Base-by-base conservation (phyloP, 306 rosid species). In the Neltuma alba region DNA sequence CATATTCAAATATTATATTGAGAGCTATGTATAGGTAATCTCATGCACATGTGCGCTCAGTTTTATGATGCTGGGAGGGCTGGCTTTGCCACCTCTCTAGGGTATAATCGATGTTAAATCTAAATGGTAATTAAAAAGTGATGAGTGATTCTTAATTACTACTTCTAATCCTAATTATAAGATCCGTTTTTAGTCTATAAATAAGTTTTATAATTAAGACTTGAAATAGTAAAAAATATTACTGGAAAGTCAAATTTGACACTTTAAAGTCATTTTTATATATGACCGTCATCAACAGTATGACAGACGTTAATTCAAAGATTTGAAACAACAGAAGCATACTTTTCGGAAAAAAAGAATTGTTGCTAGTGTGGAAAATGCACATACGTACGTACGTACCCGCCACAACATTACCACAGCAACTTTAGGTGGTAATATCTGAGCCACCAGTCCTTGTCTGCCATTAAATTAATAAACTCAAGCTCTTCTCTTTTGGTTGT, bases 361-460 rank as follows among this genome's bases (percentile, higher is more conserved):
- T 25, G 63, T 57, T 54, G 61, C 27, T 21, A 23, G 6, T 54
- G 14, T 25, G 11, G 63, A 25, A 57, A 57, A 57, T 23, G 31
- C 16, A 25, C 25, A 25, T n/a, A n/a, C n/a, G n/a, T n/a, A n/a
- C n/a, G n/a, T 54, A 55, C 63, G 33, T 68, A 21, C 27, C 75
- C 70, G 16, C 65, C 79, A 70, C 76, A 65, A 52, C 23, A 30
- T 27, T 72, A 62, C 62, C n/a, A 30, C 12, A 45, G 76, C 57
- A 30, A 47, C 65, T 67, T 67, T 71, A 70, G 60, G 82, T 79
- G 83, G 80, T 45, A 61, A 61, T 40, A 72, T 76, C 72, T 72
- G 30, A 57, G 75, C 69, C 54, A 55, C 34, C 76, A 11, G 76
- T 79, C 79, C 54, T 45, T 79, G 65, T 74, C 79, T 58, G 57